phyloP scores from a whole-genome alignment of 2,329 filamentous ascomycete genomes.

The Neoarthrinium moseri region DNA sequence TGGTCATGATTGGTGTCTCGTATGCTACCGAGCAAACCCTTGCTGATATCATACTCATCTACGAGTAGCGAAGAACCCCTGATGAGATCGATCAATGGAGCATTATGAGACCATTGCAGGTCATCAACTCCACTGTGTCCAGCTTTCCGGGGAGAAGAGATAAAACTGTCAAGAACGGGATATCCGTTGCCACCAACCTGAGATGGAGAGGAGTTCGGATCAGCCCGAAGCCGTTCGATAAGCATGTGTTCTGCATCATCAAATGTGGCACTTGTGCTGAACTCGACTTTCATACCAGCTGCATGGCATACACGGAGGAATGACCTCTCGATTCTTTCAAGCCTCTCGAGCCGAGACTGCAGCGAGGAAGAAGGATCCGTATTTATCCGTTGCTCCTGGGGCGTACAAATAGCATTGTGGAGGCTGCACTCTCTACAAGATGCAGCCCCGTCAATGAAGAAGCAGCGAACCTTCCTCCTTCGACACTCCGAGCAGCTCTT shows the following conservation, averaged over 20 bases:
- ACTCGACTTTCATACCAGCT: neutral
- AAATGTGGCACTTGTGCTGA: neutral
- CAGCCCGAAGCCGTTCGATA: neutral
- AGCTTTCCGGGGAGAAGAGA: no score
- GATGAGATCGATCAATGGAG: conserved; percentile 2
- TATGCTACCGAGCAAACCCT: no score
- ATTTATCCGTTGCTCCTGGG: neutral
- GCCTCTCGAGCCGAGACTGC: neutral
- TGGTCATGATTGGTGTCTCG: no score
- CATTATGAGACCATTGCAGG: neutral
- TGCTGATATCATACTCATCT: no score
- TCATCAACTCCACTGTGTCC: no score
- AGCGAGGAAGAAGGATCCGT: neutral
- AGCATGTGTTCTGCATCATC: neutral
- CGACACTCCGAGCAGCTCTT: conserved; percentile 8
- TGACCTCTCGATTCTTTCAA: no score
- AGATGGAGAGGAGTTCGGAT: neutral
- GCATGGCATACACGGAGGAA: neutral
- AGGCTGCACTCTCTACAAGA: neutral
- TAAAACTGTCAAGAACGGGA: no score
- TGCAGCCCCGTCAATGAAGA: neutral
- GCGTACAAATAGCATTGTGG: neutral
- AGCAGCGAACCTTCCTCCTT: conserved; percentile 4
- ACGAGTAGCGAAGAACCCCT: no score
- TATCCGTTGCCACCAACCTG: no score